Percentiles rank a stretch among this genome's conserved stretches.
Conservation (phyloP, 1,139 yeast species). For the Suhomyces ambrosiae region DNA sequence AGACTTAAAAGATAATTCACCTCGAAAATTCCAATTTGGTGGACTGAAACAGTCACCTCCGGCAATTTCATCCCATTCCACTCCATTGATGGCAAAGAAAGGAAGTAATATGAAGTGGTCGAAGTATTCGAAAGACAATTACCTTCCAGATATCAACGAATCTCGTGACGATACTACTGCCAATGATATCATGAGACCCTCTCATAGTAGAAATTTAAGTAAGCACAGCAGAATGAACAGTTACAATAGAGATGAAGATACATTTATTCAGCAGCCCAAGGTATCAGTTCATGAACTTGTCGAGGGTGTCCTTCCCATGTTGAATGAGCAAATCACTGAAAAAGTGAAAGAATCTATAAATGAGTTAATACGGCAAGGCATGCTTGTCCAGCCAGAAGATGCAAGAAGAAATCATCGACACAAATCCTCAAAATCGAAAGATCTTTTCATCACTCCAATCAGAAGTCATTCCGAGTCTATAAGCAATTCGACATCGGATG, state of each 20-base stretch:
- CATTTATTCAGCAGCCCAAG: conserved; percentile 10
- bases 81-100: conserved; percentile 27
- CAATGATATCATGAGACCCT: conserved; percentile 17
- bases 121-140: conserved; percentile 11
- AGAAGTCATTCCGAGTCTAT: conserved; percentile 14
- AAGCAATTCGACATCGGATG: conserved; percentile 10
- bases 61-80: conserved; percentile 33
- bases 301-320: conserved; percentile 10
- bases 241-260: conserved; percentile 12
- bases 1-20: too few species aligned
- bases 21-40: background rate
- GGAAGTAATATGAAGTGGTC: conserved; percentile 11
- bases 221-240: conserved; percentile 13
- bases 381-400: background rate
- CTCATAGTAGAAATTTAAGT: conserved; percentile 8
- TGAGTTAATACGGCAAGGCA: conserved; percentile 4
- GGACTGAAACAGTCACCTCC: conserved; percentile 7
- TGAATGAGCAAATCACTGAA: conserved; percentile 13
- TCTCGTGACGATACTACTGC: conserved; percentile 19
- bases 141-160: conserved; percentile 16
- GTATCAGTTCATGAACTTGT: conserved; percentile 12
- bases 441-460: conserved; percentile 13
- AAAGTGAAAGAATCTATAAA: conserved; percentile 9
- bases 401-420: conserved; percentile 1
- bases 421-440: conserved; percentile 3